Percentiles rank a stretch among this genome's conserved stretches.
Conservation (phyloP, 2,329 filamentous ascomycete species). For the Curvularia eragrostidis region DNA sequence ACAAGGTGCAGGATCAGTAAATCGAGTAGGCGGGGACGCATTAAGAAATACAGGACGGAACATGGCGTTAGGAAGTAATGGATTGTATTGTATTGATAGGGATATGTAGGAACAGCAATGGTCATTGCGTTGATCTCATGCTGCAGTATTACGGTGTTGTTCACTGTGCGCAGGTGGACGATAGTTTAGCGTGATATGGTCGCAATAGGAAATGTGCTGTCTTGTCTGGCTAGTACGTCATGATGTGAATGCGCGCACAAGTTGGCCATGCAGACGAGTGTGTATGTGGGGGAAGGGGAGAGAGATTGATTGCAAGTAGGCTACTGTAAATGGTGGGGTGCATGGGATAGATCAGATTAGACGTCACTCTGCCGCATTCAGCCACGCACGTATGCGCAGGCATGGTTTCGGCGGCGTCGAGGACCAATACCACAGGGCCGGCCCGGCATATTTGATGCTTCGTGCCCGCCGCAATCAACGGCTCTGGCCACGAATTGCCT, state of each 20-base stretch:
- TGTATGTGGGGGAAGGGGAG: neutral
- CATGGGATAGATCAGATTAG: neutral
- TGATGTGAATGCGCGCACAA: neutral
- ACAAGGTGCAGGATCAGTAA: slow-evolving; percentile 75
- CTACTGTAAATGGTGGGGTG: neutral
- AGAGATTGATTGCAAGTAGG: neutral
- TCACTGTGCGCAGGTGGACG: neutral
- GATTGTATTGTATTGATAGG: neutral
- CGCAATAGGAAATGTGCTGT: neutral
- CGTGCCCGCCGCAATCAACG: slow-evolving; percentile 23
- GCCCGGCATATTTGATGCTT: slow-evolving; percentile 18
- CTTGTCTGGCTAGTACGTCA: neutral
- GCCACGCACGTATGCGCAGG: slow-evolving; percentile 14
- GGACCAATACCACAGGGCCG: slow-evolving; percentile 13
- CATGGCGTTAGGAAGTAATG: slow-evolving; percentile 9
- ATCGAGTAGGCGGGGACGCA: neutral
- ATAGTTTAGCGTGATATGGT: neutral
- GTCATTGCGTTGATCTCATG: neutral
- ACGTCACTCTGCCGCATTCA: slow-evolving; percentile 2
- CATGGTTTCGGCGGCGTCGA: slow-evolving; percentile 10
- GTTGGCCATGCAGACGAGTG: neutral
- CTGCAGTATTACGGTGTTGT: neutral
- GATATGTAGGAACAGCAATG: neutral
- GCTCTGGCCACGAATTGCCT: slow-evolving; percentile 8
- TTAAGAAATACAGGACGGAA: neutral